These are phyloP conservation scores for Hericium rajendrae DNA, from an alignment of 768 basidiomycete species.

Conservation along the genomic window DNA sequence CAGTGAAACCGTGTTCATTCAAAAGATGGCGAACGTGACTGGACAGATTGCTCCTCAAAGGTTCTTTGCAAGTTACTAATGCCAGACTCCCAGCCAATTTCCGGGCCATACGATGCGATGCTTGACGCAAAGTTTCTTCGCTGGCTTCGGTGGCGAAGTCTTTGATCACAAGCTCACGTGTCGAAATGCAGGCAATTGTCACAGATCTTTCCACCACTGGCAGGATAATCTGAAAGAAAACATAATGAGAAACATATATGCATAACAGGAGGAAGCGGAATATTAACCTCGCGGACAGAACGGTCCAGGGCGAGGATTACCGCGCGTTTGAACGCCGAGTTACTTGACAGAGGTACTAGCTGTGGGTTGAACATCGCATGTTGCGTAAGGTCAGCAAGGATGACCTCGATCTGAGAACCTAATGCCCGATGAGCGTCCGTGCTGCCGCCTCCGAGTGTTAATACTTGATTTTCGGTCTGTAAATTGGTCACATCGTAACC, in stretches of 20 bases:
- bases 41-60: conserved; percentile 84
- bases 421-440: conserved; percentile 60
- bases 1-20: conserved; percentile 80
- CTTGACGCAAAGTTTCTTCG: conserved; percentile 83
- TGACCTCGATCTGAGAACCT: conserved; percentile 72
- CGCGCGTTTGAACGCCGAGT: conserved; percentile 81
- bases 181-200: conserved; percentile 96
- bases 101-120: conserved; percentile 93
- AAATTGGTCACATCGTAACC: conserved; percentile 48
- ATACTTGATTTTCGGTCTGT: conserved; percentile 48
- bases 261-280: neutral
- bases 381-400: conserved; percentile 59
- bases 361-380: conserved; percentile 73
- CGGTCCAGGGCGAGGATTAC: conserved; percentile 87
- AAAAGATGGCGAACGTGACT: conserved; percentile 80
- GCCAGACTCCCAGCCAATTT: conserved; percentile 95
- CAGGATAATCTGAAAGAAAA: conserved; percentile 63
- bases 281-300: conserved; percentile 81
- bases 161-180: conserved; percentile 88
- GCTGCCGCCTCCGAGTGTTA: conserved; percentile 51
- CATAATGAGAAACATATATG: neutral
- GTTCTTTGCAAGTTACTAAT: conserved; percentile 96
- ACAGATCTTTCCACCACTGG: conserved; percentile 98
- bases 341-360: conserved; percentile 63
- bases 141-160: conserved; percentile 92